Evolutionary conservation across 2,329 filamentous ascomycete species (phyloP).

Genomic region (Magnaporthales sp.): DNA sequence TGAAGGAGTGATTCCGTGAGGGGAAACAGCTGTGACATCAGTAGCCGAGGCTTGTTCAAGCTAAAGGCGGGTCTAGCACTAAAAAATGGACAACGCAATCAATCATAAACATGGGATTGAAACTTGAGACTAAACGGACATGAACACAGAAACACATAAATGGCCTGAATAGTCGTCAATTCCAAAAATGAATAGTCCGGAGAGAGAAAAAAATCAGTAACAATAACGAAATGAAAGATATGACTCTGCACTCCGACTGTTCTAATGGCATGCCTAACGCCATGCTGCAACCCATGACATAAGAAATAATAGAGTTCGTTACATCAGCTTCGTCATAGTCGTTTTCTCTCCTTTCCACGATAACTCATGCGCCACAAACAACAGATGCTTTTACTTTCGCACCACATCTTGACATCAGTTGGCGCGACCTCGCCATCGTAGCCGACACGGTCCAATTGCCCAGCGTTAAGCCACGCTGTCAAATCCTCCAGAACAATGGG

Average conservation of each 20-base stretch:
- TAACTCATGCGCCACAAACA: conserved; percentile 62
- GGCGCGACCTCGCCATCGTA: conserved; percentile 57
- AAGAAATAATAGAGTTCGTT: neutral
- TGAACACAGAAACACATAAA: neutral
- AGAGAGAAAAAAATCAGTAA: too few relatives aligned
- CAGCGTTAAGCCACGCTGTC: conserved; percentile 70
- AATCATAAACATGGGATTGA: neutral
- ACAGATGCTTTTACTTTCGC: conserved; percentile 77
- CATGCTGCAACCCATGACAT: neutral
- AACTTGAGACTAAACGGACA: neutral
- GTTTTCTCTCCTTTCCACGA: conserved; percentile 44
- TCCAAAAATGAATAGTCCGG: too few relatives aligned
- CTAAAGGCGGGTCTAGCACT: neutral
- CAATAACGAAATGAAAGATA: too few relatives aligned
- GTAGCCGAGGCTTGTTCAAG: neutral
- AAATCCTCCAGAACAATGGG: conserved; percentile 84
- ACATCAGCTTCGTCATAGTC: conserved; percentile 22
- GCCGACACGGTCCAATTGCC: conserved; percentile 51
- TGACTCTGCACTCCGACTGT: too few relatives aligned
- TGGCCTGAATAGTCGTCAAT: neutral
- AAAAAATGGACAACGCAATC: neutral
- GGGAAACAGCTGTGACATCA: neutral
- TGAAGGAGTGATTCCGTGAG: neutral
- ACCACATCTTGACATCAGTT: conserved; percentile 76
- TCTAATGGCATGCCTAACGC: neutral